Percentiles rank a stretch among this genome's conserved stretches.
Conservation (phyloP, 768 basidiomycete genomes). For the Pisolithus sp. region DNA sequence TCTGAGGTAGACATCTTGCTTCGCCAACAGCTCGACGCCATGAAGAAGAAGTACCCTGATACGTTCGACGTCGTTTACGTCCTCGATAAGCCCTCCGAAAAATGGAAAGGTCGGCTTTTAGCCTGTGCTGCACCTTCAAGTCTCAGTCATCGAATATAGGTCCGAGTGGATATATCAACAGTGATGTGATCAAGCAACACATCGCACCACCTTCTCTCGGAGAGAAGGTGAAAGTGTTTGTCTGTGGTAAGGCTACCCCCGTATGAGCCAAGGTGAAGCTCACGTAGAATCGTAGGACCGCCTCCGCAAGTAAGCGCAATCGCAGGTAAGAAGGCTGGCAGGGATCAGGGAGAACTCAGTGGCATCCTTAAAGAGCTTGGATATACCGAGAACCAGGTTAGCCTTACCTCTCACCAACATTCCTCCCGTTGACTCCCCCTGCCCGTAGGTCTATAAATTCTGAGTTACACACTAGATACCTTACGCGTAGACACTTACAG, state of each 20-base stretch:
- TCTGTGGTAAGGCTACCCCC: slow-evolving; percentile 63
- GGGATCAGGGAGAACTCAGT: slow-evolving; percentile 75
- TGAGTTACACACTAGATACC: slow-evolving; percentile 9
- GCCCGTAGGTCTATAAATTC: slow-evolving; percentile 37
- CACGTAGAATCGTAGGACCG: slow-evolving; percentile 41
- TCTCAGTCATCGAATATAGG: slow-evolving; percentile 32
- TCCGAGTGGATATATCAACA: slow-evolving; percentile 66
- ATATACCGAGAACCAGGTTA: slow-evolving; percentile 83
- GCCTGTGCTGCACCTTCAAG: background rate
- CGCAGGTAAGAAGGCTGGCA: slow-evolving; percentile 84
- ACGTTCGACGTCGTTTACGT: slow-evolving; percentile 81
- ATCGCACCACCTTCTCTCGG: slow-evolving; percentile 56
- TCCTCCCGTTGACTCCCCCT: slow-evolving; percentile 1
- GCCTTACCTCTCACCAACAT: background rate
- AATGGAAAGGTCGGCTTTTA: slow-evolving; percentile 49
- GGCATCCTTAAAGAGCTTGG: slow-evolving; percentile 85
- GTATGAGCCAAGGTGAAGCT: background rate
- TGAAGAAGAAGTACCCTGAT: slow-evolving; percentile 62
- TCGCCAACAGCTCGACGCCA: slow-evolving; percentile 64
- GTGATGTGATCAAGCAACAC: slow-evolving; percentile 68
- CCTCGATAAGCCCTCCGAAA: slow-evolving; percentile 64
- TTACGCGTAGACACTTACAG: too few relatives aligned
- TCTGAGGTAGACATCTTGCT: slow-evolving; percentile 88
- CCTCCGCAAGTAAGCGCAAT: slow-evolving; percentile 86
- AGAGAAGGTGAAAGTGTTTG: slow-evolving; percentile 81